Percentiles rank a stretch among this genome's conserved stretches.
Evolutionary conservation across 2,329 filamentous ascomycete genomes (phyloP).

Genomic region (Endothia cerciana): DNA sequence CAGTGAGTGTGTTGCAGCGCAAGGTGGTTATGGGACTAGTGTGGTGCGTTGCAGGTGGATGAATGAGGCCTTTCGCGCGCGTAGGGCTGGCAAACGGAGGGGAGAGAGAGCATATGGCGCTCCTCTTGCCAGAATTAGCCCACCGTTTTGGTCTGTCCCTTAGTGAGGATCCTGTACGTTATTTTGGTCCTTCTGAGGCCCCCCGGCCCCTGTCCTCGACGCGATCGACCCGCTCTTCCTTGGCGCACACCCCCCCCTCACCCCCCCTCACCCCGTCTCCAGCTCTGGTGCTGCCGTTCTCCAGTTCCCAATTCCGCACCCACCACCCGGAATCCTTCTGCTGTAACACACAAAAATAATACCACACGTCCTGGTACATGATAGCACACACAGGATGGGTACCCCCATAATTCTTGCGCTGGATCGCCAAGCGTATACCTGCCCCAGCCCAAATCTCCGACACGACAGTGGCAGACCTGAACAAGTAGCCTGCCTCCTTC

Average conservation of each 20-base stretch:
- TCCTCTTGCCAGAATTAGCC: background rate
- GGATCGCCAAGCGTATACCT: slow-evolving; percentile 5
- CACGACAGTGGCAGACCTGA: background rate
- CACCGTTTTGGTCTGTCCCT: slow-evolving; percentile 14
- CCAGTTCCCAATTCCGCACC: background rate
- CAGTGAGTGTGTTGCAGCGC: background rate
- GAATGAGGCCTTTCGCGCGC: background rate
- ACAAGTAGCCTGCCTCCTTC: background rate
- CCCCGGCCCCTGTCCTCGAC: slow-evolving; percentile 5
- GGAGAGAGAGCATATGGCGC: background rate
- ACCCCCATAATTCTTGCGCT: background rate
- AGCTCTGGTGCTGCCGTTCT: slow-evolving; percentile 6
- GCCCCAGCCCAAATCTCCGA: slow-evolving; percentile 2
- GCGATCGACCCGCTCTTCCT: slow-evolving; percentile 4
- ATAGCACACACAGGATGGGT: background rate
- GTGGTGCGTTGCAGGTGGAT: background rate
- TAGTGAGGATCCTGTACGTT: slow-evolving; percentile 2
- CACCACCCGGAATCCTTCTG: background rate
- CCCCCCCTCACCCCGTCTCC: background rate
- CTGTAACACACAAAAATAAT: slow-evolving; percentile 3
- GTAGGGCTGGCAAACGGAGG: slow-evolving; percentile 17
- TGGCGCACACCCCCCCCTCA: background rate
- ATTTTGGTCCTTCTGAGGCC: slow-evolving; percentile 12
- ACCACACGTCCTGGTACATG: background rate
- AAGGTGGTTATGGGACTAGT: background rate